Evolutionary conservation across 2,329 filamentous ascomycete species (phyloP).

Genomic region (Xylaria multiplex): DNA sequence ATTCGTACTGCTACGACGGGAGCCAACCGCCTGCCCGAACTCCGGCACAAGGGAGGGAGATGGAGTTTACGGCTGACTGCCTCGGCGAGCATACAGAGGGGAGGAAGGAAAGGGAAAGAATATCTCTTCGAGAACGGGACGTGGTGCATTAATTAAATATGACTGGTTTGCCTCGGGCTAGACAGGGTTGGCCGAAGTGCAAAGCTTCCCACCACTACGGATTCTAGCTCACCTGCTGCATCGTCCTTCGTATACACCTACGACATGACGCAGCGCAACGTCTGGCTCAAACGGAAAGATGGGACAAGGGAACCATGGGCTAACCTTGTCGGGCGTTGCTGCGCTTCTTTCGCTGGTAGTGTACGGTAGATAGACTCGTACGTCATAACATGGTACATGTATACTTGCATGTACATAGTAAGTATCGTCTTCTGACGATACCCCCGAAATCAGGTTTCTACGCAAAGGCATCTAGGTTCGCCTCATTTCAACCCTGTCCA

Average conservation of each 20-base stretch:
- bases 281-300: too few relatives aligned
- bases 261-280: too few relatives aligned
- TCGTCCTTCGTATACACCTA: too few relatives aligned
- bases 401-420: too few relatives aligned
- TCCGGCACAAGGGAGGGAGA: constrained; percentile 34
- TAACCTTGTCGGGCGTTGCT: too few relatives aligned
- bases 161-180: constrained; percentile 31
- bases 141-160: constrained; percentile 16
- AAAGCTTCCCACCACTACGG: too few relatives aligned
- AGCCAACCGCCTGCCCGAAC: constrained; percentile 46
- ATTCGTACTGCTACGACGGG: constrained; percentile 41
- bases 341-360: background rate
- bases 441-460: constrained; percentile 24
- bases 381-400: constrained; percentile 2
- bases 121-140: background rate
- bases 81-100: constrained; percentile 38
- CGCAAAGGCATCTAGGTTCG: constrained; percentile 11
- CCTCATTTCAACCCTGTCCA: too few relatives aligned
- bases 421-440: background rate
- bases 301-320: too few relatives aligned
- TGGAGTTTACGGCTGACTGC: constrained; percentile 45
- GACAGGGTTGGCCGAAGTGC: constrained; percentile 6
- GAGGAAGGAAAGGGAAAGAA: constrained; percentile 16
- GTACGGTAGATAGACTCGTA: background rate
- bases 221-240: too few relatives aligned